Evolutionary conservation across 257 asterid species (phyloP).

Genomic region (Solanum chmielewskii): DNA sequence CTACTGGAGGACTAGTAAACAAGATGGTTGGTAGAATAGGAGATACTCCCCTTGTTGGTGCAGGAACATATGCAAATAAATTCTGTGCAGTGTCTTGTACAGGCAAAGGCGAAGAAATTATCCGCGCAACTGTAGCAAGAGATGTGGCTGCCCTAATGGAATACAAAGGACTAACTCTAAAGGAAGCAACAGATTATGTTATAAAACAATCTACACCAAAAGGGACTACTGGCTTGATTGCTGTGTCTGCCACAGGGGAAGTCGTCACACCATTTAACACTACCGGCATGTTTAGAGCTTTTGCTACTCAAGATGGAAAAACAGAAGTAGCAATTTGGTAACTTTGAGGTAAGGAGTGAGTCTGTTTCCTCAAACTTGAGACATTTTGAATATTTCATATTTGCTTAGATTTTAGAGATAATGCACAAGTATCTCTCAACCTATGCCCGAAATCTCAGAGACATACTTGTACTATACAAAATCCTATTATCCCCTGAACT

Average conservation of each 20-base stretch:
- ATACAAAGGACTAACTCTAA: conserved; percentile 70
- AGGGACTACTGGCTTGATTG: conserved; percentile 56
- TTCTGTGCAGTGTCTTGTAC: conserved; percentile 88
- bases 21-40: conserved; percentile 92
- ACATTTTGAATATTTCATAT: background rate
- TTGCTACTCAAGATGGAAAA: conserved; percentile 71
- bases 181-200: conserved; percentile 57
- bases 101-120: conserved; percentile 72
- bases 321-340: conserved; percentile 62
- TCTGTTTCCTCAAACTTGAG: background rate
- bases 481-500: too few species aligned
- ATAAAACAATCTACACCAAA: conserved; percentile 44
- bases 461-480: fast-evolving
- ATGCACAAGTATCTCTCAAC: too few species aligned
- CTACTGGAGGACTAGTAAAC: conserved; percentile 90
- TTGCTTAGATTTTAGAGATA: background rate
- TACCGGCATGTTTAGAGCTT: conserved; percentile 83
- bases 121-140: conserved; percentile 81
- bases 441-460: too few species aligned
- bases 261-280: conserved; percentile 69
- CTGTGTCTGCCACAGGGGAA: conserved; percentile 72
- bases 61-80: conserved; percentile 78
- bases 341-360: background rate
- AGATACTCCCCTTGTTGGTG: conserved; percentile 79
- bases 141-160: conserved; percentile 95